Percentiles rank a stretch among this genome's conserved stretches.
These are phyloP conservation scores for Cupressus sempervirens DNA, from an alignment of 75 land plant genomes.

Conservation along the genomic window DNA sequence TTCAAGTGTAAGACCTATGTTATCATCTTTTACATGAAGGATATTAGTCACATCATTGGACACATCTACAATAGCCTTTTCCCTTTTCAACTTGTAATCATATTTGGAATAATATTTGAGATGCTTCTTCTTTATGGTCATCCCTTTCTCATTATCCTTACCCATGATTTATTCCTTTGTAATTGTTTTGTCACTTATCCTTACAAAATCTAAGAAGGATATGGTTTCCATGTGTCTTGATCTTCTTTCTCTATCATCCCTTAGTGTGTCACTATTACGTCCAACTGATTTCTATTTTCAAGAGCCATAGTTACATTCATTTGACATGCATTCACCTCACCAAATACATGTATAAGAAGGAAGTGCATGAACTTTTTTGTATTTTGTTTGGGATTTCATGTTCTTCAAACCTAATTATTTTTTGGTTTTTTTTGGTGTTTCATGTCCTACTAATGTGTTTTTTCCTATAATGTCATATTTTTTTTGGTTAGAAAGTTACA, in stretches of 20 bases:
- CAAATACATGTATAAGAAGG: constrained; percentile 68
- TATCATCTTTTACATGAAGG: constrained; percentile 33
- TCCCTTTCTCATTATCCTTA: constrained; percentile 32
- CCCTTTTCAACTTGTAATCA: constrained; percentile 21
- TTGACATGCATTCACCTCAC: constrained; percentile 48
- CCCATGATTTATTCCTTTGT: constrained; percentile 37
- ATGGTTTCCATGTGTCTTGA: constrained; percentile 39
- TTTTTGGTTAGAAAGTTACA: too few species aligned
- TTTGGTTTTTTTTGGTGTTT: too few species aligned
- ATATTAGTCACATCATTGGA: constrained; percentile 17
- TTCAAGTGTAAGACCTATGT: constrained; percentile 33
- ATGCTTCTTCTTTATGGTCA: constrained; percentile 13
- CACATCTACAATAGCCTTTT: constrained; percentile 21
- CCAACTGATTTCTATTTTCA: constrained; percentile 36
- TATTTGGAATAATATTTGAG: constrained; percentile 32
- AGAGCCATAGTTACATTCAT: constrained; percentile 24
- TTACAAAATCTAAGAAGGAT: constrained; percentile 33
- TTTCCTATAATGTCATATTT: too few species aligned
- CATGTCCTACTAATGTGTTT: too few species aligned
- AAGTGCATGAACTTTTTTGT: constrained; percentile 95
- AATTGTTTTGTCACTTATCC: constrained; percentile 27
- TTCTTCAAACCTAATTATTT: too few species aligned
- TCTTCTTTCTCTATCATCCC: constrained; percentile 61
- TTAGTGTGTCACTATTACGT: constrained; percentile 25
- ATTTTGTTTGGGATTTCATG: too few species aligned